Base-by-base conservation (phyloP, 306 rosid genomes). In the Dalbergia cochinchinensis region DNA sequence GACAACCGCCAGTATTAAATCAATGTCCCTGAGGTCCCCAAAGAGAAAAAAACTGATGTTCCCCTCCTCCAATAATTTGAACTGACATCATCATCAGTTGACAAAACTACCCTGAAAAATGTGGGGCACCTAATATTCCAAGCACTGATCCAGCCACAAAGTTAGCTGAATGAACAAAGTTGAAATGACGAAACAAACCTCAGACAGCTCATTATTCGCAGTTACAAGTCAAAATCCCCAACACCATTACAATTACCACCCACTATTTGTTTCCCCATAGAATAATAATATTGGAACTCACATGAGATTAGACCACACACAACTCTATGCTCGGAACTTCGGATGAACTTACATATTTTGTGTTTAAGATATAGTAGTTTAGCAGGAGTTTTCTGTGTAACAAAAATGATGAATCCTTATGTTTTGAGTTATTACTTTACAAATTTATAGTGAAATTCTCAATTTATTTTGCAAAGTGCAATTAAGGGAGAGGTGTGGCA, bases 111-210 rank as follows among this genome's bases (percentile, higher is more conserved):
- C 85, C 39, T 16, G 16, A 4, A 65, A 60, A 71, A 69, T 78
- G 62, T 82, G 67, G 65, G 89, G 82, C 64, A n/a, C 69, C 51
- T 10, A 50, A 35, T 6, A 22, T 50, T 51, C 63, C 60, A n/a
- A 45, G 35, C 71, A 65, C 6, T 63, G 69, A 72, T 66, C 72
- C 53, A 71, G 41, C 57, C 4, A 44, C 58, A 57, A 57, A 16
- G 33, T 33, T 11, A 33, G 65, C 33, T 12, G 1, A 8, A 62
- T 19, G 14, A 64, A 20, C 31, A 12, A 3, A 45, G 35, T 2
- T 82, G 73, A 76, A 82, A 80, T 79, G 76, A 66, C 87, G 11
- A 35, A 70, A 81, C 22, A 68, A 55, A 68, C 85, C 87, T 72
- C 11, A 9, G 65, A 20, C 58, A 65, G 45, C 8, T 53, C 71